Conservation (phyloP, 2,329 filamentous ascomycete genomes). For the Diaporthe velutina region DNA sequence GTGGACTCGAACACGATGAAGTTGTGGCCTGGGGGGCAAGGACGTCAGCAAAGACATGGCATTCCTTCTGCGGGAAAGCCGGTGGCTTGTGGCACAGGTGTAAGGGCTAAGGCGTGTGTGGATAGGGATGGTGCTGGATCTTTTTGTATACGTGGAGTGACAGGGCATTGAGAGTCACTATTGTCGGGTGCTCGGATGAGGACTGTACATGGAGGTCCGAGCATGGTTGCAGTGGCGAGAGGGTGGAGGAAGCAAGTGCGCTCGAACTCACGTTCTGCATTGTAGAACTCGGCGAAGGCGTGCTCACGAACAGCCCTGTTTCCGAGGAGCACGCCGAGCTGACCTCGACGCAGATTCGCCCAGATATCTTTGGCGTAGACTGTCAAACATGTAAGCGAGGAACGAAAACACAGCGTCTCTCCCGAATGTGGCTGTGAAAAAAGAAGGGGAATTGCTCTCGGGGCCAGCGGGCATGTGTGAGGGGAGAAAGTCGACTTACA, state of each 20-base stretch:
- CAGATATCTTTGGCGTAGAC: slow-evolving; percentile 30
- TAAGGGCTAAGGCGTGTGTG: not conserved
- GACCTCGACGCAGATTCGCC: slow-evolving; percentile 24
- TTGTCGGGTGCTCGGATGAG: not conserved
- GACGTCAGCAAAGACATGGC: not conserved
- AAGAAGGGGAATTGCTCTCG: not conserved
- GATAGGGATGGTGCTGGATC: not conserved
- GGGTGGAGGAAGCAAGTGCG: not conserved
- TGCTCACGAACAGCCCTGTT: slow-evolving; percentile 22
- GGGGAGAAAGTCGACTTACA: not conserved
- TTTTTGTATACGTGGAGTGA: not conserved
- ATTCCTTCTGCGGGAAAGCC: no score
- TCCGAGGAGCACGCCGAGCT: slow-evolving; percentile 22
- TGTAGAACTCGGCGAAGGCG: slow-evolving; percentile 31
- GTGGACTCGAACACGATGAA: slow-evolving; percentile 36
- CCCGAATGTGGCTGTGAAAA: no score
- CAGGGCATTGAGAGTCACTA: not conserved
- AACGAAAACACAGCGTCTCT: not conserved
- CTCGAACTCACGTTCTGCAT: slow-evolving; percentile 25
- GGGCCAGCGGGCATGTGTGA: not conserved
- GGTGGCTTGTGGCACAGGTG: not conserved
- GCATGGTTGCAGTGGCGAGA: no score
- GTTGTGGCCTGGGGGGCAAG: slow-evolving; percentile 10
- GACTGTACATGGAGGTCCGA: not conserved
- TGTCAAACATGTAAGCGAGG: slow-evolving; percentile 1